phyloP scores from a whole-genome alignment of 768 basidiomycete genomes.

The Gyrodon lividus region DNA sequence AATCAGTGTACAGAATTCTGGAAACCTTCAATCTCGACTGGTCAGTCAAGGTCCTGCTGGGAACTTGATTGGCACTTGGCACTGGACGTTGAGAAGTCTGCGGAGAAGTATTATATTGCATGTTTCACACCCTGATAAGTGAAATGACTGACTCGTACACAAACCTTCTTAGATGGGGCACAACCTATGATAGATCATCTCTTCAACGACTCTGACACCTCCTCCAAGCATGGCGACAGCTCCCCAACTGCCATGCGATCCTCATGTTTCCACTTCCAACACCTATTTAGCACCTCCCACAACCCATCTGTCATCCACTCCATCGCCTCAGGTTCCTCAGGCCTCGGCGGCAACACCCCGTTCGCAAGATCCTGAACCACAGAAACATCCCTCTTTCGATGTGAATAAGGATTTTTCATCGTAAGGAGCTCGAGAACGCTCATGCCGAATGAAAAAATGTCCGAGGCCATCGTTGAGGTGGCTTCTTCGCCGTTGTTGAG shows the following conservation, averaged over 20 bases:
- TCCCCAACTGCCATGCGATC: constrained; percentile 42
- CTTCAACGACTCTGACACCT: constrained; percentile 1
- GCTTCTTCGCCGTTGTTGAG: constrained; percentile 44
- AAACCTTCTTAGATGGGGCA: background rate
- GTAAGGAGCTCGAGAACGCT: constrained; percentile 58
- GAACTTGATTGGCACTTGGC: too few species aligned
- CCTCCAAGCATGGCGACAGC: constrained; percentile 23
- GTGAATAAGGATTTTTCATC: constrained; percentile 47
- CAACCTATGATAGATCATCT: background rate
- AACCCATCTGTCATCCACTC: constrained; percentile 46
- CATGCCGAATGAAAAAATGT: constrained; percentile 63
- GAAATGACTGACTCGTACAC: too few species aligned
- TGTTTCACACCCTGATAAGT: too few species aligned
- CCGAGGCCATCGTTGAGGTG: constrained; percentile 46
- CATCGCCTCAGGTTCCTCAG: constrained; percentile 32
- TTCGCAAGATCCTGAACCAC: constrained; percentile 47
- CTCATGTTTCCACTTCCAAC: constrained; percentile 43
- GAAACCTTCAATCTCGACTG: background rate
- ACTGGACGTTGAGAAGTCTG: too few species aligned
- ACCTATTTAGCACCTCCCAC: constrained; percentile 45
- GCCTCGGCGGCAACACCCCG: constrained; percentile 43
- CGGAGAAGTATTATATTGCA: too few species aligned
- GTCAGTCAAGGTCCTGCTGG: constrained; percentile 19
- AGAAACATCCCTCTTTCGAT: constrained; percentile 47
- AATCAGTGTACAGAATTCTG: constrained; percentile 1